Base-by-base conservation (phyloP, 441 rosid species). In the Erodium moschatum region DNA sequence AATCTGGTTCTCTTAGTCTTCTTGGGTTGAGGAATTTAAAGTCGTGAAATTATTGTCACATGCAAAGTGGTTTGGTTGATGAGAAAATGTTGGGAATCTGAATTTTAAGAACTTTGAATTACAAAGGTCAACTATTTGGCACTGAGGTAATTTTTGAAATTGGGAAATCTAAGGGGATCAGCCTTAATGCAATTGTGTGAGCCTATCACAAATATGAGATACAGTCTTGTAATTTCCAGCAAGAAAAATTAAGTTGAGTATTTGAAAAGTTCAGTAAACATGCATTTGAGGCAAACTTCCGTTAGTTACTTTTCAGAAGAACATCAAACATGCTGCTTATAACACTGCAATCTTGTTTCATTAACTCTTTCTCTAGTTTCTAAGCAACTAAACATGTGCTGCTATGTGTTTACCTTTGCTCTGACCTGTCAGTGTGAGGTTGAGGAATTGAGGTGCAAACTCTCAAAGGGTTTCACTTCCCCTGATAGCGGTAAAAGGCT, bases 361-460 rank as follows among this genome's bases (percentile, higher is more conserved):
- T 33, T 33, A 33, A 33, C 6, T 33, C 6, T 33, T 33, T 3
- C 38, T 3, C 38, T 33, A 5, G 38, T 33, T 33, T 33, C 38
- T 33, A 3, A 33, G 38, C 4, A 33, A 33, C 4, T 5, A 33
- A 33, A 4, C 21, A 8, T 64, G 35, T 64, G 60, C 21, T 52
- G 60, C 60, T 52, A 18, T 52, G 60, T 50, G n/a, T 15, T 15
- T 52, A 52, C 60, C 60, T 52, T 52, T 15, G 0, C 60, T 52
- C 9, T 18, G 64, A 67, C 44, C 64, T 80, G 56, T 3, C 85
- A 93, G 98, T 70, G 81, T 31, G 88, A 85, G 76, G 82, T 86
- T 18, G 86, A 86, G 77, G 89, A 83, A 60, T 68, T 85, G 73
- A 86, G 78, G 71, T 70, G 60, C 66, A 87, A 87, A 71, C 11